Base-by-base conservation (phyloP, 352 stramenopile genomes). In the Globisporangium carolinianum region DNA sequence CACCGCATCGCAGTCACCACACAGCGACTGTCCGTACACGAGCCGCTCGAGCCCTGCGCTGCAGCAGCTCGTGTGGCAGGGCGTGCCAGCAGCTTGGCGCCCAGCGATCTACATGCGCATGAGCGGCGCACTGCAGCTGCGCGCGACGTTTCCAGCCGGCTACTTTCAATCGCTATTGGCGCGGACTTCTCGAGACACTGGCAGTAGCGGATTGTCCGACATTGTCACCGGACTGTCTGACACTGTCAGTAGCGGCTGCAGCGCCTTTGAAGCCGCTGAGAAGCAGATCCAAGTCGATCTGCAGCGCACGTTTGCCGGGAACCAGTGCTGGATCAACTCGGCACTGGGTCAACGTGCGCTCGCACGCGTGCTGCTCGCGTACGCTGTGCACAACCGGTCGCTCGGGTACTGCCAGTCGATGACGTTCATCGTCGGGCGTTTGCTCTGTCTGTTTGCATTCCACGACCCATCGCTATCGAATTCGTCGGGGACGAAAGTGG, bases 341-440 rank as follows among this genome's bases (percentile, higher is more conserved):
- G 11, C 38, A 0, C 60, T 66, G 0, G 81, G 83, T 0, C 72
- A 86, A 37, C 51, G 51, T 1, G 65, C 75, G 24, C 65, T 96
- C 38, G 71, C 79, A 49, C 68, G 84, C 6, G 78, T 97, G 24
- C 59, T 97, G 7, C 58, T 89, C 9, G 73, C 85, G 11, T 96
- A 93, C 52, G 86, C 87, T 0, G 47, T 94, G 36, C 77, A 90
- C 56, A 93, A 96, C 55, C 60, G 75, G 24, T 56, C 55, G 18
- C 68, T 97, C 6, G 88, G 88, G 12, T 97, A 97, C 62, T 96
- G 87, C 51, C 87, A 96, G 65, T 89, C 79, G 17, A 95, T 96
- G 85, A 96, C 89, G 45, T 96, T 95, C 54, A 76, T 96, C 18
- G 84, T 83, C 7, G 87, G 75, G 0, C 70, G 87, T 14, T 47